Evolutionary conservation across 2,329 filamentous ascomycete species (phyloP).

Genomic region (Fonsecaea erecta): DNA sequence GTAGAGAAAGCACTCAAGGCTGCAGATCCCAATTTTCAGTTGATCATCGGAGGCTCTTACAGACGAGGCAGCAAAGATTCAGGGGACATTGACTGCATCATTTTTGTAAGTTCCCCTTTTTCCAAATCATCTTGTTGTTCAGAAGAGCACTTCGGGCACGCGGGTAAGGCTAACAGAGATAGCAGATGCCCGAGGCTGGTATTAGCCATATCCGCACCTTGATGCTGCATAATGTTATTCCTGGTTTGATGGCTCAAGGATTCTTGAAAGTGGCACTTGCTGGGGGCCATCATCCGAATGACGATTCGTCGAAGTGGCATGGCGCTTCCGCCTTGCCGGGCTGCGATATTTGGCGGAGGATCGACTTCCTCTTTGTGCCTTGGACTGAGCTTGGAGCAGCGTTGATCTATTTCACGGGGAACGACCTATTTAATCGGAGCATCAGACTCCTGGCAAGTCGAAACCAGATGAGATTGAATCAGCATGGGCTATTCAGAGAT

Average conservation of each 20-base stretch:
- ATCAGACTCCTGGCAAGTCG: conserved; percentile 77
- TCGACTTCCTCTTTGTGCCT: conserved; percentile 85
- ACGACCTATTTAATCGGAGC: conserved; percentile 92
- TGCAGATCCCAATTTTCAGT: conserved; percentile 68
- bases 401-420: conserved; percentile 92
- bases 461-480: conserved; percentile 84
- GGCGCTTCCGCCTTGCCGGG: conserved; percentile 75
- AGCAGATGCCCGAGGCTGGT: conserved; percentile 53
- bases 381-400: conserved; percentile 79
- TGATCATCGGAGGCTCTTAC: conserved; percentile 83
- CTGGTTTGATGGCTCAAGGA: conserved; percentile 59
- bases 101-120: conserved; percentile 62
- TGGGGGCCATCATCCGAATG: conserved; percentile 50
- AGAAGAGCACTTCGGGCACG: background rate
- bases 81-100: conserved; percentile 82
- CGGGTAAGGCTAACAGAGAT: background rate
- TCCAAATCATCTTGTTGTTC: background rate
- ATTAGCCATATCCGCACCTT: conserved; percentile 64
- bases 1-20: conserved; percentile 64
- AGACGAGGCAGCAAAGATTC: conserved; percentile 75
- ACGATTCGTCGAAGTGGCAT: conserved; percentile 82
- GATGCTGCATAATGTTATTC: conserved; percentile 67
- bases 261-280: conserved; percentile 76
- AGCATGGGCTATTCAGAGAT: conserved; percentile 75
- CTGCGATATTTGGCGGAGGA: conserved; percentile 70